phyloP scores from a whole-genome alignment of 1,284 basidiomycete species.

The Ceratobasidium sp. region DNA sequence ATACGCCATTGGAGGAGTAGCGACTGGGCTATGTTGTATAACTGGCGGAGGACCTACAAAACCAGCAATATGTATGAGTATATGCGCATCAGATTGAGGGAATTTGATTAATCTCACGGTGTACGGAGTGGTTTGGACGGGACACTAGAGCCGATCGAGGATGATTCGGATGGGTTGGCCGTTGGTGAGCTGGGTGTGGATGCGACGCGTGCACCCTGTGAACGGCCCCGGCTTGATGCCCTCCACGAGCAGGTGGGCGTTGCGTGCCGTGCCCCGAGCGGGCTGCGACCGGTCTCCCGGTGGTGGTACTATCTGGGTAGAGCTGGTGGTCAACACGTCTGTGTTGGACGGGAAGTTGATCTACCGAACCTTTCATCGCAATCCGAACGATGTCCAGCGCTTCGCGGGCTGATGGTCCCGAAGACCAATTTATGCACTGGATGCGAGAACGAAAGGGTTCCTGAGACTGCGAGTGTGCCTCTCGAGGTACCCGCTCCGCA shows the following conservation, averaged over 20 bases:
- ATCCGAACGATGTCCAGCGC: conserved; percentile 4
- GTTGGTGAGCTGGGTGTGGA: neutral
- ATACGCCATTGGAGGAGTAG: conserved; percentile 3
- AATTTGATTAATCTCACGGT: neutral
- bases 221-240: neutral
- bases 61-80: neutral
- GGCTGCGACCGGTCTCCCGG: neutral
- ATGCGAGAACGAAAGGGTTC: conserved; percentile 1
- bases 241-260: neutral
- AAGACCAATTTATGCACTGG: conserved; percentile 4
- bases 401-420: neutral
- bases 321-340: neutral
- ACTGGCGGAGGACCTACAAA: neutral
- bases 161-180: neutral
- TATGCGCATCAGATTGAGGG: neutral
- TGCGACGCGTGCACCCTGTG: neutral
- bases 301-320: neutral
- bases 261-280: neutral
- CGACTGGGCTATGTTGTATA: conserved; percentile 2
- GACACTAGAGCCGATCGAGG: neutral
- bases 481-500: neutral
- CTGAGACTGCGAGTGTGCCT: neutral
- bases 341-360: neutral
- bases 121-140: neutral
- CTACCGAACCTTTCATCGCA: neutral